Evolutionary conservation across 352 stramenopile species (phyloP), one percentile per base, ranked within the genome.

Genomic region (Stramenopiles sp.): DNA sequence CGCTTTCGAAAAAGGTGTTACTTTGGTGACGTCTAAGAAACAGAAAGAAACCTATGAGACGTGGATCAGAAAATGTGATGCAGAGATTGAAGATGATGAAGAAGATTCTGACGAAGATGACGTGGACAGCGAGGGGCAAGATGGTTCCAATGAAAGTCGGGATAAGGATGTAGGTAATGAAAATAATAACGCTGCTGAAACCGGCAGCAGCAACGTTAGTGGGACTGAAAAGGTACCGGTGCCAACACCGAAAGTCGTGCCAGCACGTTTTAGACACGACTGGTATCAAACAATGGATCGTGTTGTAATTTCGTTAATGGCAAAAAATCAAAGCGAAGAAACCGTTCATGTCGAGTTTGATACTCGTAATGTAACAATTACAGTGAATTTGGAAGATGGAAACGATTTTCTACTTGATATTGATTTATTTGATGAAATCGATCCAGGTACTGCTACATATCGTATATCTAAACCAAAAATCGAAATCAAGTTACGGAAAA

Each of bases 11-110:
- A 55, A 44, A 0, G 90, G 89, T 32, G 91, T 91, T 81, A 67
- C 85, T 0, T 39, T 86, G 0, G 83, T 84, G 0, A 78, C 81
- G 71, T 83, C 84, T 27, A 84, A 90, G 27, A 39, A 80, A 30
- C 80, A 91, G 8, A 75, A 81, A 8, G 89, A 89, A 80, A 87
- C 85, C 8, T 91, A 93, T 81, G 88, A 90, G 83, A 93, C 87
- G 30, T 95, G 90, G 90, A 88, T 94, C 80, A 88, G 91, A 83
- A 95, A 94, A 81, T 95, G 91, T 80, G 88, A 95, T 67, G 89
- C 90, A 0, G 90, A 95, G 76, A 71, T 88, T 1, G 80, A 81
- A 4, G 55, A 33, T 1, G 80, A 82, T 7, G 80, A 82, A 32
- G 32, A 80, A 29, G 4, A 83, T 22, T 44, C 67, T 86, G 92